These are phyloP conservation scores for Naganishia friedmannii DNA, from an alignment of 768 basidiomycete genomes.

Conservation along the genomic window DNA sequence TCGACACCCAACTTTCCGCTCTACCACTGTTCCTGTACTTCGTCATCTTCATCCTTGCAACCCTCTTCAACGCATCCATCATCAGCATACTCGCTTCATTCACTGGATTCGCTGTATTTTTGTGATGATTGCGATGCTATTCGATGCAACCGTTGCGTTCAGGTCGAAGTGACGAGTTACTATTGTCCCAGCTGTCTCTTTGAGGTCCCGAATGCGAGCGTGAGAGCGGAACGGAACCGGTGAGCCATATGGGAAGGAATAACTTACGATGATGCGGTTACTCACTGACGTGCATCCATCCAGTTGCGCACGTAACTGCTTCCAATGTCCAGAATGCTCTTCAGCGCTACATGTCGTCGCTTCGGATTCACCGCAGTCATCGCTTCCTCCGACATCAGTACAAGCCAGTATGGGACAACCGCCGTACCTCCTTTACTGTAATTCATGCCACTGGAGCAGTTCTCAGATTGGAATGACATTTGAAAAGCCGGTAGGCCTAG, in stretches of 20 bases:
- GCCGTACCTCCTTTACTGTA: constrained; percentile 87
- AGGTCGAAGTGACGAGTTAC: constrained; percentile 90
- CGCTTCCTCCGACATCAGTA: constrained; percentile 43
- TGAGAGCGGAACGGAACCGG: constrained; percentile 97
- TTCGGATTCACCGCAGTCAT: constrained; percentile 63
- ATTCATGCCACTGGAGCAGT: constrained; percentile 92
- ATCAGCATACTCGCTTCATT: constrained; percentile 76
- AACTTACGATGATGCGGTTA: neutral
- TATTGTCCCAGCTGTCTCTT: constrained; percentile 98
- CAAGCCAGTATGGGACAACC: constrained; percentile 65
- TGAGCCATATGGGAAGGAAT: constrained; percentile 44
- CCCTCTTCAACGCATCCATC: constrained; percentile 52
- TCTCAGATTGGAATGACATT: constrained; percentile 85
- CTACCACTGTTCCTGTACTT: constrained; percentile 5
- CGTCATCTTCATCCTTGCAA: neutral
- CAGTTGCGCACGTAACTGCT: constrained; percentile 97
- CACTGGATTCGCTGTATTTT: constrained; percentile 82
- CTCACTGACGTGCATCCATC: constrained; percentile 4
- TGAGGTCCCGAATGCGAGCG: constrained; percentile 95
- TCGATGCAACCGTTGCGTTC: constrained; percentile 86
- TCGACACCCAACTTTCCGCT: constrained; percentile 17
- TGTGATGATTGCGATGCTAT: constrained; percentile 98
- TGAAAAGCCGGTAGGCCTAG: constrained; percentile 93
- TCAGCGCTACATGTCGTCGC: constrained; percentile 51
- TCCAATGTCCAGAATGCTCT: constrained; percentile 85